These are phyloP conservation scores for Escovopsis sp. DNA, from an alignment of 2,329 filamentous ascomycete species.

Conservation along the genomic window DNA sequence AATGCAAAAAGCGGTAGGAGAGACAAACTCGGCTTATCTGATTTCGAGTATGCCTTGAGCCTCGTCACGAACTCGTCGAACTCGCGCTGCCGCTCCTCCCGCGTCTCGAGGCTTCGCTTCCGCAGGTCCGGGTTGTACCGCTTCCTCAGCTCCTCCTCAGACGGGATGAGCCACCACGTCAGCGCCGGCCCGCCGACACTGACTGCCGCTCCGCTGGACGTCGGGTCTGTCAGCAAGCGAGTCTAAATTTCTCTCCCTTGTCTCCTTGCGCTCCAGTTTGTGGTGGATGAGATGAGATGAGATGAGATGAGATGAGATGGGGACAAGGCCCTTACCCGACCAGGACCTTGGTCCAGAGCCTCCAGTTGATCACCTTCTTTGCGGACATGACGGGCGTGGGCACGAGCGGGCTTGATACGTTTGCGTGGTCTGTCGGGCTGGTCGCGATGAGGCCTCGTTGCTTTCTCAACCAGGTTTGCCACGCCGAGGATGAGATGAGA, in stretches of 20 bases:
- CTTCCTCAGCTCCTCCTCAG: constrained; percentile 84
- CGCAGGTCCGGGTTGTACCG: constrained; percentile 92
- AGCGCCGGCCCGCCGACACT: constrained; percentile 76
- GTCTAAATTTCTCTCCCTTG: constrained; percentile 5
- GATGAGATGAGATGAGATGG: constrained; percentile 1
- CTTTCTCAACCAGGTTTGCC: not conserved
- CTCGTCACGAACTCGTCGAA: constrained; percentile 77
- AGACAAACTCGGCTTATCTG: constrained; percentile 71
- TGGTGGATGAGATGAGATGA: constrained; percentile 1
- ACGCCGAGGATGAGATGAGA: too few species aligned
- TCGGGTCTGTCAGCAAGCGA: constrained; percentile 4
- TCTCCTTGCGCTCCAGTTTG: not conserved
- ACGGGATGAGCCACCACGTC: constrained; percentile 64
- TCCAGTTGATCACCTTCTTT: constrained; percentile 38
- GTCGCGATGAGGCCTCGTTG: constrained; percentile 4
- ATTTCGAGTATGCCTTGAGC: constrained; percentile 81
- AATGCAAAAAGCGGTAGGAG: constrained; percentile 6
- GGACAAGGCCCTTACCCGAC: constrained; percentile 38
- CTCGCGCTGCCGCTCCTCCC: constrained; percentile 63
- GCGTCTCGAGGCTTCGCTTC: constrained; percentile 67
- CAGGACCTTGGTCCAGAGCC: constrained; percentile 54
- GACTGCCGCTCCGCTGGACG: constrained; percentile 56
- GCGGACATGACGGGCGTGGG: too few species aligned
- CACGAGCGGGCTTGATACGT: too few species aligned
- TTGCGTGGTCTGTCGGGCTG: too few species aligned